Conservation (phyloP, 139 green algal species). For the Picochlorum costavermella region DNA sequence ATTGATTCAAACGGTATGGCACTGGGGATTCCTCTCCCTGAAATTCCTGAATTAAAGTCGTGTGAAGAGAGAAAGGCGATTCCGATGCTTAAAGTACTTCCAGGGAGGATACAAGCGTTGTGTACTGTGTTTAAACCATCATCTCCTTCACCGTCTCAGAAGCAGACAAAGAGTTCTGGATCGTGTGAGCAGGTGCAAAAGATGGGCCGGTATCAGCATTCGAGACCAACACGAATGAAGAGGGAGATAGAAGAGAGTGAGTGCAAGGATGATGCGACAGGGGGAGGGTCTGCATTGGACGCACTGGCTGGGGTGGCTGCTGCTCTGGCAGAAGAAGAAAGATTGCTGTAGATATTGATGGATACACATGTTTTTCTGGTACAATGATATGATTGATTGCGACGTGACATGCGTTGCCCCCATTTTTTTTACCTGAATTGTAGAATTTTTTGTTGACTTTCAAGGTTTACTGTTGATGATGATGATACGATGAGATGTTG, state of each 20-base stretch:
- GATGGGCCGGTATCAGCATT: neutral
- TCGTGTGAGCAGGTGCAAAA: neutral
- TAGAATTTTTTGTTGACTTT: too few species aligned
- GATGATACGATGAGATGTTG: too few species aligned
- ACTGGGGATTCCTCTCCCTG: conserved; percentile 4
- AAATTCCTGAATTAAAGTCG: neutral
- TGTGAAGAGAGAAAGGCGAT: neutral
- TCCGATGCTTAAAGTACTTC: conserved; percentile 8
- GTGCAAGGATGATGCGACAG: neutral
- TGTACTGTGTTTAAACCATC: conserved; percentile 2
- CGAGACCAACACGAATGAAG: neutral
- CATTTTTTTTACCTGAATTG: too few species aligned
- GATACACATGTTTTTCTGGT: neutral
- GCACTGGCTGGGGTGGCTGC: conserved; percentile 8
- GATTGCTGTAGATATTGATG: neutral
- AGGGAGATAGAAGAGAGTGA: neutral
- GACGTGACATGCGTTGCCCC: too few species aligned
- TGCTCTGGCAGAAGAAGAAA: conserved; percentile 8
- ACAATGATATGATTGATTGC: conserved; percentile 3
- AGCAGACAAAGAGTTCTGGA: conserved; percentile 1
- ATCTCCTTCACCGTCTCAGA: neutral
- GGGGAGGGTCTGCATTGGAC: neutral
- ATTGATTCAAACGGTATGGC: conserved; percentile 4
- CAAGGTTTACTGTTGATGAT: too few species aligned
- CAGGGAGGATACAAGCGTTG: neutral